Conservation (phyloP, 116 monocot genomes). For the Phalaenopsis hybrid region DNA sequence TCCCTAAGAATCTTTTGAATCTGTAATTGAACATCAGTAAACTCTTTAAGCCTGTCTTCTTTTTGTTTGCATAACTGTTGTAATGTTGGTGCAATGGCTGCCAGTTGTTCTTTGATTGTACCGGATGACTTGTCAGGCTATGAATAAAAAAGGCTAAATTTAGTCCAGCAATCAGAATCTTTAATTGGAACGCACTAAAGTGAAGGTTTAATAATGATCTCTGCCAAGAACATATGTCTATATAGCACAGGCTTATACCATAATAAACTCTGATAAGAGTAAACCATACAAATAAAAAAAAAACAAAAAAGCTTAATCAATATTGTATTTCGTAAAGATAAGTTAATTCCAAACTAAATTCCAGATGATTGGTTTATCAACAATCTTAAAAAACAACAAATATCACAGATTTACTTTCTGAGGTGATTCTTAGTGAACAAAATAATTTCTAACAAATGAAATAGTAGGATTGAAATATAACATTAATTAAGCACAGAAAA, state of each 20-base stretch:
- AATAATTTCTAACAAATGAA: no score
- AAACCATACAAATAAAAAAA: neutral
- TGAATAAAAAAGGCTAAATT: constrained; percentile 3
- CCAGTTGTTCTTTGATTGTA: constrained; percentile 56
- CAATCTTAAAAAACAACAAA: neutral
- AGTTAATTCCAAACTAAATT: neutral
- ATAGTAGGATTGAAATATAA: no score
- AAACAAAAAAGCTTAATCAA: neutral
- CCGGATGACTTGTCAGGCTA: constrained; percentile 56
- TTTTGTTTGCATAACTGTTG: constrained; percentile 42
- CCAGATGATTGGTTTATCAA: neutral
- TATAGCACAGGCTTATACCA: neutral
- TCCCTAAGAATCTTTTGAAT: constrained; percentile 43
- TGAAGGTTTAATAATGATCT: neutral
- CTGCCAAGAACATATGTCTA: neutral
- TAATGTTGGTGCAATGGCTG: constrained; percentile 39
- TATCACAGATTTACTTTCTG: neutral
- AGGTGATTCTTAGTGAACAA: no score
- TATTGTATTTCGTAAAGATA: neutral
- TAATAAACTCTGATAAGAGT: neutral
- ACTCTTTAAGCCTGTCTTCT: constrained; percentile 37
- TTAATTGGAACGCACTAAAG: neutral
- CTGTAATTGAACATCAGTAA: constrained; percentile 41
- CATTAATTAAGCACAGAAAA: neutral
- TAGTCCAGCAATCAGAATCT: neutral